phyloP scores from a whole-genome alignment of 73 alveolate genomes.

The Paramecium bursaria region DNA sequence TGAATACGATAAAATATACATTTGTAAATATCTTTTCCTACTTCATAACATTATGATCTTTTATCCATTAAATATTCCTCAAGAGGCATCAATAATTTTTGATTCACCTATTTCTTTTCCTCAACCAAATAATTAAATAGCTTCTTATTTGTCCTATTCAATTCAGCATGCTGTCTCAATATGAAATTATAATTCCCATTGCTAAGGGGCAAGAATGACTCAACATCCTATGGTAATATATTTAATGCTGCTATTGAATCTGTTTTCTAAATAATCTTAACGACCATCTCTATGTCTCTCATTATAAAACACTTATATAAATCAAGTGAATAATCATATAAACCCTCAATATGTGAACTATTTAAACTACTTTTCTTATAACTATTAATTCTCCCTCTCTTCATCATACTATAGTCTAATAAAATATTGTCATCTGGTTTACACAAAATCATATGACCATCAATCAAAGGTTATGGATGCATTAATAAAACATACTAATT shows the following conservation, averaged over 20 bases:
- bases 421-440: constrained; percentile 13
- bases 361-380: constrained; percentile 31
- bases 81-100: constrained; percentile 43
- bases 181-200: constrained; percentile 30
- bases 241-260: constrained; percentile 31
- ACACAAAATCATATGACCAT: constrained; percentile 20
- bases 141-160: neutral
- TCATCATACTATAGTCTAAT: constrained; percentile 16
- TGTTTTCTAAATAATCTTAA: constrained; percentile 23
- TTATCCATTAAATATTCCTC: constrained; percentile 37
- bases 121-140: constrained; percentile 10
- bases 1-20: neutral
- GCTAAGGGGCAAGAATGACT: constrained; percentile 33
- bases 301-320: constrained; percentile 12
- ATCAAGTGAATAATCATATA: constrained; percentile 25
- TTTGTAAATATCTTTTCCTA: constrained; percentile 13
- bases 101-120: constrained; percentile 18
- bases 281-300: constrained; percentile 13
- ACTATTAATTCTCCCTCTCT: constrained; percentile 50
- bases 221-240: constrained; percentile 44
- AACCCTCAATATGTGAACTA: constrained; percentile 46
- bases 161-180: constrained; percentile 52
- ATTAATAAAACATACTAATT: constrained; percentile 24
- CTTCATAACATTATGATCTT: constrained; percentile 54
- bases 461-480: constrained; percentile 54